These are phyloP conservation scores for Poteriospumella lacustris DNA, from an alignment of 108 stramenopile genomes.

Conservation along the genomic window DNA sequence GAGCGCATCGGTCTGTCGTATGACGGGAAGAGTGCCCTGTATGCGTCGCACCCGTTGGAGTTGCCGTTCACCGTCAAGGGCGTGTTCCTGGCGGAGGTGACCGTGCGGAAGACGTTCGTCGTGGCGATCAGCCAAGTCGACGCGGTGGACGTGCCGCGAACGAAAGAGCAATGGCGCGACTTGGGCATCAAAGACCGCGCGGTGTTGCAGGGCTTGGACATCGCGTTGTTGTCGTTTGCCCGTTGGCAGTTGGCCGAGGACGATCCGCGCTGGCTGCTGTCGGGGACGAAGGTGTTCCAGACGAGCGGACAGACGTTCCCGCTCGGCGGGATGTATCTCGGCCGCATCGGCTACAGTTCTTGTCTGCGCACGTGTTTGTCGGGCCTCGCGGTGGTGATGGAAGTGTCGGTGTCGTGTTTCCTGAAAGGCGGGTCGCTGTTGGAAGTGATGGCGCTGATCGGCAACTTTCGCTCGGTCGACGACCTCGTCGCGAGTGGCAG, in stretches of 20 bases:
- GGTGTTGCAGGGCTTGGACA: background rate
- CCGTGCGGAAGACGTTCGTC: background rate
- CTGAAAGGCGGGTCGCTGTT: background rate
- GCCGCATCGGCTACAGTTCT: background rate
- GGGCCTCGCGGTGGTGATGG: background rate
- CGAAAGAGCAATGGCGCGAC: background rate
- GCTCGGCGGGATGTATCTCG: background rate
- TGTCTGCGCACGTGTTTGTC: background rate
- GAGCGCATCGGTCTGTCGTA: background rate
- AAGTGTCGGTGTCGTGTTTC: slow-evolving; percentile 4
- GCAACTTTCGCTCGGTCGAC: background rate
- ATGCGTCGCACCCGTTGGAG: background rate
- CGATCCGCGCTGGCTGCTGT: background rate
- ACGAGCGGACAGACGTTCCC: background rate
- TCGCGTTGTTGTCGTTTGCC: slow-evolving; percentile 1
- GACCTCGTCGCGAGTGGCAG: background rate
- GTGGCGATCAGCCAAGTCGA: background rate
- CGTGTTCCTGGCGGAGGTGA: background rate
- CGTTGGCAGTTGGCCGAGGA: background rate
- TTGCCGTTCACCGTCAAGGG: background rate
- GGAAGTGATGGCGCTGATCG: background rate
- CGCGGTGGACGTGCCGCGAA: background rate
- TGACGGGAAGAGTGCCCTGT: background rate
- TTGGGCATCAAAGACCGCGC: background rate
- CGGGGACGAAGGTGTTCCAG: background rate